These are phyloP conservation scores for Suillus fuscotomentosus DNA, from an alignment of 768 basidiomycete species.

Conservation along the genomic window DNA sequence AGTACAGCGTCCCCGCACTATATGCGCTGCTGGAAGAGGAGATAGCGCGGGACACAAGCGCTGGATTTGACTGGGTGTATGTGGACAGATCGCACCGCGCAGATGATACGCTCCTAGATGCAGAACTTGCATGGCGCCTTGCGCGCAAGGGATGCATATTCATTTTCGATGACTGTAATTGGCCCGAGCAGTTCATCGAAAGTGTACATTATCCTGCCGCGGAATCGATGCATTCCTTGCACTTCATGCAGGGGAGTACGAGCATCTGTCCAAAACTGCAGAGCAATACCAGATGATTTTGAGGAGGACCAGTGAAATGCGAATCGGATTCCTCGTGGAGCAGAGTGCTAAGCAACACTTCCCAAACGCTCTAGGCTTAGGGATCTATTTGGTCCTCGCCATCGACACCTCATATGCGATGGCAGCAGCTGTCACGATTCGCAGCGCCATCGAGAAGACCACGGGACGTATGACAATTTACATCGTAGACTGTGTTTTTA, in stretches of 20 bases:
- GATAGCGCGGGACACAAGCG: too few relatives aligned
- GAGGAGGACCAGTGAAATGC: constrained; percentile 48
- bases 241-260: constrained; percentile 50
- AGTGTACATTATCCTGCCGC: constrained; percentile 52
- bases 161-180: too few relatives aligned
- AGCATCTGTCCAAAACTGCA: constrained; percentile 32
- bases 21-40: too few relatives aligned
- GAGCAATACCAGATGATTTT: constrained; percentile 51
- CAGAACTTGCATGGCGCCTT: too few relatives aligned
- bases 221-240: constrained; percentile 55
- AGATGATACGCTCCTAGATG: too few relatives aligned
- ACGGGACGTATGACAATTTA: constrained; percentile 45
- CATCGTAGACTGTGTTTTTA: constrained; percentile 47
- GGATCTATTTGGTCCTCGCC: constrained; percentile 46
- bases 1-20: too few relatives aligned
- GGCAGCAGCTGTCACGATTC: constrained; percentile 47
- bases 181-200: constrained; percentile 13
- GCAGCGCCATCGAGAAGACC: constrained; percentile 37
- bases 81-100: too few relatives aligned
- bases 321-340: constrained; percentile 44
- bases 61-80: too few relatives aligned
- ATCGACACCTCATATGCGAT: constrained; percentile 45
- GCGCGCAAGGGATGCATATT: too few relatives aligned
- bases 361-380: constrained; percentile 37
- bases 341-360: not conserved